Conservation (phyloP, 2,329 filamentous ascomycete genomes). For the Thelonectria olida region DNA sequence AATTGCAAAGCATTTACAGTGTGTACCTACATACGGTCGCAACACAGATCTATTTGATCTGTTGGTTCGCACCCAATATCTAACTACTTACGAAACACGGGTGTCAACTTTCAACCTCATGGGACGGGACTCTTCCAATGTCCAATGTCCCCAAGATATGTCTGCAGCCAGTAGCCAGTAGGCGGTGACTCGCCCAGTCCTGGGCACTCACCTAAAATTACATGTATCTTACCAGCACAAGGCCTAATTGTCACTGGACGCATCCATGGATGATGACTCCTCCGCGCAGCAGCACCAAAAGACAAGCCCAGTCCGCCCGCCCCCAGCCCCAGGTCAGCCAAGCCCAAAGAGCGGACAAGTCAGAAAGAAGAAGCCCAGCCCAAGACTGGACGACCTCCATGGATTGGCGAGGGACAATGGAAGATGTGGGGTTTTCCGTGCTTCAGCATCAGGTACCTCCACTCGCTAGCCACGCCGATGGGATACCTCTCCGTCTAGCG, state of each 20-base stretch:
- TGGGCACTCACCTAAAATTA: not conserved
- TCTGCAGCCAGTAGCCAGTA: not conserved
- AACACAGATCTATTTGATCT: not conserved
- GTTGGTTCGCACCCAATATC: not conserved
- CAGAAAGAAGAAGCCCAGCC: not conserved
- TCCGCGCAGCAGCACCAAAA: too few relatives aligned
- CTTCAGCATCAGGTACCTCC: conserved; percentile 26
- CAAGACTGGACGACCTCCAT: not conserved
- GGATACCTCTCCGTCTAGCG: conserved; percentile 16
- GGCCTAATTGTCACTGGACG: too few relatives aligned
- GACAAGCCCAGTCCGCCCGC: not conserved
- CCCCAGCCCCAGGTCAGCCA: conserved; percentile 7
- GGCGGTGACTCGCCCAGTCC: conserved; percentile 2
- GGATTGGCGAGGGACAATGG: conserved; percentile 10
- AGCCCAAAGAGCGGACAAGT: conserved; percentile 2
- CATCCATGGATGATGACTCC: too few relatives aligned
- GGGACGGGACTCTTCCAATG: too few relatives aligned
- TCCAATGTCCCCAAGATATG: too few relatives aligned
- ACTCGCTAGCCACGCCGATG: conserved; percentile 20
- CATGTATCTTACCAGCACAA: too few relatives aligned
- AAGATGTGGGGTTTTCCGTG: conserved; percentile 10
- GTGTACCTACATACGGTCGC: not conserved
- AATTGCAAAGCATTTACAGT: not conserved
- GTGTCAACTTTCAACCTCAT: not conserved
- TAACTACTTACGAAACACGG: too few relatives aligned